phyloP scores from a whole-genome alignment of 371 early-diverging fungal genomes.

The Apophysomyces ossiformis region DNA sequence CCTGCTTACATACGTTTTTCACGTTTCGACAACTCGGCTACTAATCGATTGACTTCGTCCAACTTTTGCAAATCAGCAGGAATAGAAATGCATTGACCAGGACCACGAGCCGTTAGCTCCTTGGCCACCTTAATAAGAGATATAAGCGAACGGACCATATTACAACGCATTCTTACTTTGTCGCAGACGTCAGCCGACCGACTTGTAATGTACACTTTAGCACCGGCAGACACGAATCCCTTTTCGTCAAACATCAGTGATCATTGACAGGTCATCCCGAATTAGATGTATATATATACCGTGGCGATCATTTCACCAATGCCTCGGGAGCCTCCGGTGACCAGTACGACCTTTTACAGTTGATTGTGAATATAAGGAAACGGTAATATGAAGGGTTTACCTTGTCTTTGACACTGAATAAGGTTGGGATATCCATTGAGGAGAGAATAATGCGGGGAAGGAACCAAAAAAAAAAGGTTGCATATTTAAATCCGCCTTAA shows the following conservation, averaged over 20 bases:
- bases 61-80: conserved; percentile 77
- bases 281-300: conserved; percentile 13
- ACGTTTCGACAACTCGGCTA: conserved; percentile 55
- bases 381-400: not conserved
- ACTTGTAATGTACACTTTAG: conserved; percentile 77
- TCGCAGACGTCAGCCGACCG: conserved; percentile 68
- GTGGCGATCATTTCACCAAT: conserved; percentile 69
- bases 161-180: conserved; percentile 31
- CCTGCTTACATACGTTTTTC: conserved; percentile 57
- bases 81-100: conserved; percentile 74
- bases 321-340: conserved; percentile 87
- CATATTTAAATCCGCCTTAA: conserved; percentile 8
- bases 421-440: conserved; percentile 56
- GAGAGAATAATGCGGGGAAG: not conserved
- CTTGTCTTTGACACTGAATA: conserved; percentile 82
- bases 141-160: not conserved
- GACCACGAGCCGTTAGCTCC: conserved; percentile 61
- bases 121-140: conserved; percentile 37
- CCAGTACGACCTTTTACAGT: conserved; percentile 73
- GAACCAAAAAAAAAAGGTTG: conserved; percentile 3
- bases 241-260: conserved; percentile 2
- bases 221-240: conserved; percentile 78
- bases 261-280: not conserved
- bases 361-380: conserved; percentile 32
- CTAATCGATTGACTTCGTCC: conserved; percentile 62